These are phyloP conservation scores for Pythium angustatum DNA, from an alignment of 352 stramenopile species.

Conservation along the genomic window DNA sequence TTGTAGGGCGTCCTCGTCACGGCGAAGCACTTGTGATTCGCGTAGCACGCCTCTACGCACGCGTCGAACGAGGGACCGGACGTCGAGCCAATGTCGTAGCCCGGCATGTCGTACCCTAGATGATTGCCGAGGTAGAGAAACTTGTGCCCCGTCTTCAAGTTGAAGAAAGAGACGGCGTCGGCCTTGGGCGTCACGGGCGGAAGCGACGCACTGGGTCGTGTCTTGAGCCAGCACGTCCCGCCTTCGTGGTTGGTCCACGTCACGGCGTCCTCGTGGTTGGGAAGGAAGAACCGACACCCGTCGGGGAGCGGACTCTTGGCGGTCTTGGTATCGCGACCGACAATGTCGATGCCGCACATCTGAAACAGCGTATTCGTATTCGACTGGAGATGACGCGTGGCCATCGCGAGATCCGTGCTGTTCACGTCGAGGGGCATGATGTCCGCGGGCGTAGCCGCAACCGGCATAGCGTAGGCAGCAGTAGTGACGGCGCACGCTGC, in stretches of 20 bases:
- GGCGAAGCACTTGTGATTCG: not conserved
- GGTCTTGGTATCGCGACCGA: no score
- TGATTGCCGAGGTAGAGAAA: not conserved
- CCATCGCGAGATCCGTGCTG: no score
- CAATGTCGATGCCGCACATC: no score
- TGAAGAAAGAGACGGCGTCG: not conserved
- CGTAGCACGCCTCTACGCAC: not conserved
- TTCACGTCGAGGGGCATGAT: no score
- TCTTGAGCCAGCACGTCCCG: slow-evolving; percentile 13
- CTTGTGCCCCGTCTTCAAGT: no score
- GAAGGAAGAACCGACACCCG: no score
- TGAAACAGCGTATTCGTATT: no score
- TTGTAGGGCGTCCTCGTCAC: slow-evolving; percentile 49
- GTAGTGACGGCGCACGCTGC: no score
- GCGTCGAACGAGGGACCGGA: not conserved
- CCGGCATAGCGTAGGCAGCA: no score
- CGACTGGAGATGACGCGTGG: no score
- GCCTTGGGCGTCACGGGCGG: not conserved
- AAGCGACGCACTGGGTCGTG: not conserved
- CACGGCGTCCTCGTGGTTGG: not conserved
- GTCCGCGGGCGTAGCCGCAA: no score
- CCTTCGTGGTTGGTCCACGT: slow-evolving; percentile 12
- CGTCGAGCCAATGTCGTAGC: slow-evolving; percentile 2
- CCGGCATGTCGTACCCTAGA: slow-evolving; percentile 2
- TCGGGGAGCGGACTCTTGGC: no score